Conservation (phyloP, 371 early-diverging fungal genomes). For the Rhizopus arrhizus region DNA sequence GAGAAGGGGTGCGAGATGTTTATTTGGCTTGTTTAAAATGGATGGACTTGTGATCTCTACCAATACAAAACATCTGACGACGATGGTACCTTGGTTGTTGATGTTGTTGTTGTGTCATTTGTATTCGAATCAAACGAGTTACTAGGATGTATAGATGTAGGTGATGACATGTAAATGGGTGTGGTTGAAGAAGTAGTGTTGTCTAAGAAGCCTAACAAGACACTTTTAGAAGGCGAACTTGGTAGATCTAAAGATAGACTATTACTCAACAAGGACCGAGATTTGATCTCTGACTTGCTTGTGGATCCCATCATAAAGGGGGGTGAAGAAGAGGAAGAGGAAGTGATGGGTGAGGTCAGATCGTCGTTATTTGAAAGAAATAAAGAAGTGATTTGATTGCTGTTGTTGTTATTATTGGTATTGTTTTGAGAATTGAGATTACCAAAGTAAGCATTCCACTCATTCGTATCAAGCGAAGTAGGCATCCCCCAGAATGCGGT, state of each 20-base stretch:
- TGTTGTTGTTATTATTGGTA: neutral
- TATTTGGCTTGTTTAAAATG: too few species aligned
- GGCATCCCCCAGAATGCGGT: conserved; percentile 38
- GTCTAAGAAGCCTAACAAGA: conserved; percentile 13
- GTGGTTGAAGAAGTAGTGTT: neutral
- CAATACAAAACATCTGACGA: neutral
- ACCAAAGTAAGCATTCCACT: conserved; percentile 34
- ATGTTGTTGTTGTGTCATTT: neutral
- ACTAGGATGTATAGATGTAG: neutral
- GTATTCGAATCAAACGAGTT: neutral
- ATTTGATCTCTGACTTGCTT: neutral
- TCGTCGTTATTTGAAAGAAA: neutral
- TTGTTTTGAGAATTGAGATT: conserved; percentile 1
- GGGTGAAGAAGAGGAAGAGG: conserved; percentile 4
- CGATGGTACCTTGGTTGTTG: too few species aligned
- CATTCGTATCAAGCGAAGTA: conserved; percentile 30
- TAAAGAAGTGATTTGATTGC: neutral
- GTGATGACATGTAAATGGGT: conserved; percentile 6
- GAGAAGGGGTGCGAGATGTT: too few species aligned
- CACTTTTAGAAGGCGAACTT: conserved; percentile 24
- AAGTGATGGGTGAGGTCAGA: too few species aligned
- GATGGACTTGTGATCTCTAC: neutral
- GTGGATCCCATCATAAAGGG: neutral
- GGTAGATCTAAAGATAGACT: conserved; percentile 8
- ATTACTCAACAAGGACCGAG: neutral